Evolutionary conservation across 371 early-diverging fungal species (phyloP), one percentile per base, ranked within the genome.

Genomic region (Blastocladiella emersonii): DNA sequence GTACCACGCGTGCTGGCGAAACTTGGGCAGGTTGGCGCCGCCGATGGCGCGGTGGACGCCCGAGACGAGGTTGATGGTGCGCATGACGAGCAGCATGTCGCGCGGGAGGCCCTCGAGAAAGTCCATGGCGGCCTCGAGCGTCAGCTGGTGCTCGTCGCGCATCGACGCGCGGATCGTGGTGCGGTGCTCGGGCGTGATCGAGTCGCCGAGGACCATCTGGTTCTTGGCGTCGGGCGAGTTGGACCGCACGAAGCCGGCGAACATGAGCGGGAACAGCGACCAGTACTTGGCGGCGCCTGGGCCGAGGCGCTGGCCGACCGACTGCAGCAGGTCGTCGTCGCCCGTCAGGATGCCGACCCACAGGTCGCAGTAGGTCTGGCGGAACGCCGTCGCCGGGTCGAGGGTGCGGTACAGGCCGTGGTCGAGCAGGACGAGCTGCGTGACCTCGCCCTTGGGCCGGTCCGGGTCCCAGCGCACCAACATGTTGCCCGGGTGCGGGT

Each of bases 401-500:
- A 96, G 73, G 37, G 75, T 74, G n/a, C 92, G 86, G 71, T 96
- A 96, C 12, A 96, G 76, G 13, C 96, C 96, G 68, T 95, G 96
- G 68, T 96, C 96, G 61, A 96, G 71, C 12, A 95, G 75, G 5
- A 92, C 87, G 36, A 95, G 59, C 21, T 59, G 59, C 13, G 59
- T n/a, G 32, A 59, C 32, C 10, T 21, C 56, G n/a, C n/a, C n/a
- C 19, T 0, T 23, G 1, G 53, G 53, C 15, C 19, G 8, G 19
- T 8, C 10, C 15, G 59, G 59, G 23, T 21, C 27, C 15, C 1
- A 12, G 13, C 59, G 59, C 8, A 59, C 43, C 15, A 59, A 39
- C 37, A 59, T 59, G 59, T 59, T 59, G 34, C 59, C 59, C 36
- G 37, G 44, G 25, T 41, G 59, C 37, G 67, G 67, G 48, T 67